These are phyloP conservation scores for Solanum clarkiae DNA, from an alignment of 257 asterid genomes.

Conservation along the genomic window DNA sequence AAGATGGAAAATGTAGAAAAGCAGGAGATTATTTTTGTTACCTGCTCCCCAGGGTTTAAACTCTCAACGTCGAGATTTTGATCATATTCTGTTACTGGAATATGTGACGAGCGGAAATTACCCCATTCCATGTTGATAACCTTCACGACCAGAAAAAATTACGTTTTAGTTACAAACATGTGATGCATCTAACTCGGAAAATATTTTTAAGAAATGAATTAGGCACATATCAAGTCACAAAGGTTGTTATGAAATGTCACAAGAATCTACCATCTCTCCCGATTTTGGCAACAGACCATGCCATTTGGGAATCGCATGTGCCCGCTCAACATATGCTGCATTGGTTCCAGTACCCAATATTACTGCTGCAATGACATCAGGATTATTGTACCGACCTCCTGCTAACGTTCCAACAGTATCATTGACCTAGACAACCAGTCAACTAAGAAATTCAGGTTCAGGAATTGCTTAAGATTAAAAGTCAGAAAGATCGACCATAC, in stretches of 20 bases:
- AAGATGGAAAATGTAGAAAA: neutral
- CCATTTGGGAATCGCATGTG: conserved; percentile 78
- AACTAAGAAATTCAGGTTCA: neutral
- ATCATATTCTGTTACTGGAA: conserved; percentile 78
- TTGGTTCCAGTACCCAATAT: conserved; percentile 94
- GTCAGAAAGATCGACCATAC: neutral
- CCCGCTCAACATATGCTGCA: conserved; percentile 88
- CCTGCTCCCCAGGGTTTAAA: conserved; percentile 94
- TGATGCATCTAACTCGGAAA: neutral
- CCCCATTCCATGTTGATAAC: conserved; percentile 99
- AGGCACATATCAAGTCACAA: neutral
- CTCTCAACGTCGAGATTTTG: conserved; percentile 68
- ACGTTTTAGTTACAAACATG: neutral
- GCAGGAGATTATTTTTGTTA: neutral
- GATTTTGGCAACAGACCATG: conserved; percentile 58
- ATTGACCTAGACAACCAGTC: conserved; percentile 43
- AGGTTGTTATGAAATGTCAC: neutral
- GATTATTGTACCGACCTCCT: conserved; percentile 50
- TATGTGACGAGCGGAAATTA: conserved; percentile 72
- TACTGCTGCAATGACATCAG: conserved; percentile 80
- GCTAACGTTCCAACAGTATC: conserved; percentile 97
- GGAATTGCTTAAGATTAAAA: neutral
- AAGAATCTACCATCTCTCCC: conserved; percentile 65
- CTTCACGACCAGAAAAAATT: conserved; percentile 15
- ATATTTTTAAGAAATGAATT: neutral